Base-by-base conservation (phyloP, 2,329 filamentous ascomycete species). In the Cercospora citrullina region DNA sequence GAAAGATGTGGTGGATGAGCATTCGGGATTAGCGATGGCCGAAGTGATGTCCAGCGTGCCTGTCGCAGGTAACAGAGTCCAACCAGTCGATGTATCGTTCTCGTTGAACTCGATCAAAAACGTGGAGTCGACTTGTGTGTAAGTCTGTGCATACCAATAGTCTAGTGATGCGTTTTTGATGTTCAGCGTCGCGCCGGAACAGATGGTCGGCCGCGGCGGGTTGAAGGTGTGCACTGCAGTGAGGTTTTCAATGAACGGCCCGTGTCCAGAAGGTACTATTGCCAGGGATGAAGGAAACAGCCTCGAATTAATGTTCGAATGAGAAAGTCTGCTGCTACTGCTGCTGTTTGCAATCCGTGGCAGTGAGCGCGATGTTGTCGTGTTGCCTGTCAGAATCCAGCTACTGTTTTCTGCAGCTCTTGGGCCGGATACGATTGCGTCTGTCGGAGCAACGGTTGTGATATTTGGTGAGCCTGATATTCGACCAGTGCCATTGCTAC, bases 141-240 rank as follows among this genome's bases (percentile, higher is more conserved):
- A 75, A 2, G 77, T 77, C 45, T 72, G 63, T 4, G 73, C 68
- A 58, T 76, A 78, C 77, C 77, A 79, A 70, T 76, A 80, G 33
- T 79, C 76, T 60, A 80, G 69, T 9, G 73, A 74, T 9, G 77
- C 78, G 23, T 72, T 59, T 5, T 75, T 69, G 6, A 79, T 75
- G 68, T 80, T 79, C 33, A 80, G 68, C 0, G 77, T 79, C 9
- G 73, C 72, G 3, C 75, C 77, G 57, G 71, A 71, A 63, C 77
- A 78, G 26, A 59, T 64, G 6, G 59, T 64, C n/a, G 60, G 64
- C 12, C 36, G 59, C 14, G 66, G 66, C 28, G 58, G 68, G 30
- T 66, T 30, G 16, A 63, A 64, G 36, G 65, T 28, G 5, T 30
- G 39, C 36, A 51, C 60, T 10, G 63, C 31, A 6, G 63, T 59